A percentile compares a stretch with the other conserved stretches of the same genome.
Conservation (phyloP, 2,329 filamentous ascomycete genomes). For the Fusarium udum region DNA sequence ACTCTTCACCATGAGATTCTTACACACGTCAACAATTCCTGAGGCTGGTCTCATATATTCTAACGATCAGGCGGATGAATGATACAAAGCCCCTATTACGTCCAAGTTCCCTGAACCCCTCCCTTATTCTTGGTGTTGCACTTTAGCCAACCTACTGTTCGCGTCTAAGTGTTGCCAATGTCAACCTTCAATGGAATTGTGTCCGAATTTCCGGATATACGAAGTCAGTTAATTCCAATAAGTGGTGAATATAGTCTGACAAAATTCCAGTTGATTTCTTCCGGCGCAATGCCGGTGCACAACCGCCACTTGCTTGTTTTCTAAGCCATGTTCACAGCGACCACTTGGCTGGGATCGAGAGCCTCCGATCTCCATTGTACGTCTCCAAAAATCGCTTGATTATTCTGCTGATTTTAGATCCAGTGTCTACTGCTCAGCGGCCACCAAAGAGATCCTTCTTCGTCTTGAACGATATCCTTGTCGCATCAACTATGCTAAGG, state of each 20-base stretch:
- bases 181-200: constrained; percentile 80
- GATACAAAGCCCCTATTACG: too few relatives aligned
- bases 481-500: constrained; percentile 82
- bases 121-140: neutral
- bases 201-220: constrained; percentile 81
- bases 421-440: constrained; percentile 86
- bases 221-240: constrained; percentile 55
- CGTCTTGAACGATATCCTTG: constrained; percentile 81
- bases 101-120: neutral
- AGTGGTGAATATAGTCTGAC: neutral
- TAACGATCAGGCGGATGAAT: neutral
- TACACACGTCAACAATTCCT: neutral
- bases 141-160: neutral
- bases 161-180: constrained; percentile 57
- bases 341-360: constrained; percentile 83
- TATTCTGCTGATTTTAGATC: neutral
- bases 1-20: neutral
- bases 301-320: constrained; percentile 81
- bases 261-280: constrained; percentile 80
- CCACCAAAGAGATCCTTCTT: constrained; percentile 82
- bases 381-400: constrained; percentile 4
- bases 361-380: constrained; percentile 77
- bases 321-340: constrained; percentile 94
- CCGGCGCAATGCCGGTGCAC: constrained; percentile 61
- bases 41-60: constrained; percentile 40